phyloP scores from a whole-genome alignment of 2,329 filamentous ascomycete genomes.

The Stemphylium lycopersici region DNA sequence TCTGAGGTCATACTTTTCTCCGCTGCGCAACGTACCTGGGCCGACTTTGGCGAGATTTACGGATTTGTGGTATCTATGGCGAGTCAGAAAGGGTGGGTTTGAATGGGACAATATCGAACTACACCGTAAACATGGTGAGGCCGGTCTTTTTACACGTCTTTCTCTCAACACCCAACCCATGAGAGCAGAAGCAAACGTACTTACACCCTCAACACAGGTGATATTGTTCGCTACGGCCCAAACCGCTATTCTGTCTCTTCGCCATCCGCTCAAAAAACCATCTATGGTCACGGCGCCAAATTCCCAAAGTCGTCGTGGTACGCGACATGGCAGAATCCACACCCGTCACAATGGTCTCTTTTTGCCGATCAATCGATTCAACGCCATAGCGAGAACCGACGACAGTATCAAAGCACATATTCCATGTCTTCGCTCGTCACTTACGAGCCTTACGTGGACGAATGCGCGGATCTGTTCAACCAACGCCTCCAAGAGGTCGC shows the following conservation, averaged over 20 bases:
- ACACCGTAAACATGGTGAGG: slow-evolving; percentile 16
- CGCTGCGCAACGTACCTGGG: slow-evolving; percentile 15
- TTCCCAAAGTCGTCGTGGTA: slow-evolving; percentile 31
- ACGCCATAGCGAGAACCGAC: slow-evolving; percentile 46
- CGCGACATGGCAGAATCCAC: slow-evolving; percentile 17
- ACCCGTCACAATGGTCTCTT: slow-evolving; percentile 39
- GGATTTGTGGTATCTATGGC: slow-evolving; percentile 20
- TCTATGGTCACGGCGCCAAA: slow-evolving; percentile 28
- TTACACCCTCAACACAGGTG: slow-evolving; percentile 4
- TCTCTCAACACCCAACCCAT: not conserved
- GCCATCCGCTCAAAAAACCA: slow-evolving; percentile 16
- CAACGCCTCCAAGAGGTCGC: slow-evolving; percentile 37
- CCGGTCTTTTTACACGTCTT: not conserved
- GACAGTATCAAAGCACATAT: slow-evolving; percentile 28
- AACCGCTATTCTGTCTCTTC: slow-evolving; percentile 16
- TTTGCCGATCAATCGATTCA: slow-evolving; percentile 48
- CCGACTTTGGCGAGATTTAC: slow-evolving; percentile 18
- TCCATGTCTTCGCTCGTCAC: slow-evolving; percentile 37
- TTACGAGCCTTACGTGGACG: slow-evolving; percentile 50
- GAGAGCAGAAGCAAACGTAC: not conserved
- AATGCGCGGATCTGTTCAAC: slow-evolving; percentile 42
- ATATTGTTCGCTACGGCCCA: slow-evolving; percentile 14
- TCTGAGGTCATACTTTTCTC: slow-evolving; percentile 7
- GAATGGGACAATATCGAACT: slow-evolving; percentile 19
- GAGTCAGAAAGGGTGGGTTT: slow-evolving; percentile 8